Evolutionary conservation across 805 yeast species (phyloP), one percentile per base, ranked within the genome.

Genomic region (Pichia exigua): DNA sequence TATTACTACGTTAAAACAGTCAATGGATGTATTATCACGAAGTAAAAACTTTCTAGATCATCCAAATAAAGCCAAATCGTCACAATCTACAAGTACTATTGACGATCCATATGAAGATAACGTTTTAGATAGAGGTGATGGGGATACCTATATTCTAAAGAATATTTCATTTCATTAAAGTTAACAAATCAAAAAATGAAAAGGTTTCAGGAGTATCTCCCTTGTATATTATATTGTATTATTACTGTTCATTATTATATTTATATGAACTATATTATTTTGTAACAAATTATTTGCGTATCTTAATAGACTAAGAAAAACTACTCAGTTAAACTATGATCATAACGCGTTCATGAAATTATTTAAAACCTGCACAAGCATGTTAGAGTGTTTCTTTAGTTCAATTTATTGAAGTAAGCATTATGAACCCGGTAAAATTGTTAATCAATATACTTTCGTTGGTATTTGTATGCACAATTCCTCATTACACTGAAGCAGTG

Each of bases 11-110:
- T 46, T 64, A 13, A 56, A 61, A 21, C 56, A 54, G n/a, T 56
- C 65, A 3, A 53, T 64, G 15, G 41, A 53, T 10, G 42, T 62
- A 7, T 53, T 64, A 3, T 49, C 50, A 24, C 61, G 59, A 39
- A 61, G 57, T 45, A 50, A 54, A 48, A 42, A 42, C n/a, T 61
- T 60, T 30, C 49, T 63, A 30, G 17, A 42, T 26, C 4, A 17
- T 42, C 17, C n/a, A 8, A n/a, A 42, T 24, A 18, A 26, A 42
- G 13, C 26, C 4, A 10, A 8, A 17, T 8, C 7, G 4, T 13
- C 18, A 10, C 18, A 20, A n/a, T 11, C 44, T 6, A 9, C 13
- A 10, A 15, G 21, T 42, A 26, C 26, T 10, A 9, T 22, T 12
- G 24, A n/a, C 9, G 18, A 26, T n/a, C 8, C 17, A 11, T 11